Conservation (phyloP, 2,329 filamentous ascomycete species). For the Lecanoromycetidae sp. region DNA sequence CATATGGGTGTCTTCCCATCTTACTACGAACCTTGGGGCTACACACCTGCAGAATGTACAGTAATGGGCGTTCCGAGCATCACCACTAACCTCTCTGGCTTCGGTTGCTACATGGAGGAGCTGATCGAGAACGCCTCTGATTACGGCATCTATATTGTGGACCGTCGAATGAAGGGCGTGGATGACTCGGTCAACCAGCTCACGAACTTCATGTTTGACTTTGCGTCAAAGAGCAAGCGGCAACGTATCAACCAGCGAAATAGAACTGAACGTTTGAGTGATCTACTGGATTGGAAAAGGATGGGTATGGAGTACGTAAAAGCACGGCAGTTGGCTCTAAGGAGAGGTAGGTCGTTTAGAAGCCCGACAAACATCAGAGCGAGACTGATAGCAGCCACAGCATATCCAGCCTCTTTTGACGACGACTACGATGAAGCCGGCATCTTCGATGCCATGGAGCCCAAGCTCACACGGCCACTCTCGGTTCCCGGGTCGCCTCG, state of each 20-base stretch:
- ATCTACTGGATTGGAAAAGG: constrained; percentile 95
- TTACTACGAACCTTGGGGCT: constrained; percentile 99
- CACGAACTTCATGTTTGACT: constrained; percentile 84
- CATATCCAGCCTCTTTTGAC: constrained; percentile 77
- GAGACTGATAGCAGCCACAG: constrained; percentile 29
- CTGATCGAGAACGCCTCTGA: constrained; percentile 95
- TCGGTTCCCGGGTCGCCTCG: constrained; percentile 88
- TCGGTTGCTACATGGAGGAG: constrained; percentile 99
- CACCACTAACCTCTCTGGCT: constrained; percentile 93
- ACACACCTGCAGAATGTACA: constrained; percentile 94
- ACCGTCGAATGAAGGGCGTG: constrained; percentile 85
- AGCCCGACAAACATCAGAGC: background rate
- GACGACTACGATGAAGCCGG: constrained; percentile 68
- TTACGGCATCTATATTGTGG: constrained; percentile 98
- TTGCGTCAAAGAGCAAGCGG: constrained; percentile 80
- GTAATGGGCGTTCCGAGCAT: constrained; percentile 99
- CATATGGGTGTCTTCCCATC: constrained; percentile 93
- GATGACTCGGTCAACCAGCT: constrained; percentile 97
- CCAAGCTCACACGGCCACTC: constrained; percentile 89
- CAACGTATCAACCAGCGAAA: constrained; percentile 99
- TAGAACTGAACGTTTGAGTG: constrained; percentile 84
- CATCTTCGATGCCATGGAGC: constrained; percentile 82
- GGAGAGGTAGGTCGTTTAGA: constrained; percentile 49
- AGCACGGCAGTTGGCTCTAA: constrained; percentile 79
- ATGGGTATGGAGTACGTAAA: constrained; percentile 99